A percentile compares a stretch with the other conserved stretches of the same genome.
Evolutionary conservation across 2,329 filamentous ascomycete species (phyloP).

Genomic region (Fusarium subglutinans): DNA sequence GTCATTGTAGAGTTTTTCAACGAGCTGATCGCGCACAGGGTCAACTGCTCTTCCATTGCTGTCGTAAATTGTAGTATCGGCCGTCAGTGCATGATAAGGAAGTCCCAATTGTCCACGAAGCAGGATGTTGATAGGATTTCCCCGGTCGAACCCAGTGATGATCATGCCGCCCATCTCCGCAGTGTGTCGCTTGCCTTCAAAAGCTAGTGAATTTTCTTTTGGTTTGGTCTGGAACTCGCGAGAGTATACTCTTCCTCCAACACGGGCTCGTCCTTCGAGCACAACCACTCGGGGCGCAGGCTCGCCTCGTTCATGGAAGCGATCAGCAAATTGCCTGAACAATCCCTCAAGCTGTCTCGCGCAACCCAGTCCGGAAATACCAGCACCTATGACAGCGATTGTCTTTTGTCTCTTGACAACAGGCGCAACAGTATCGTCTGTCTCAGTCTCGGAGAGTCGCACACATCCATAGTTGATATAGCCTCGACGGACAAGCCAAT

Average conservation of each 20-base stretch:
- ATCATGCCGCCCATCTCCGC: conserved; percentile 99
- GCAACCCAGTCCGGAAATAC: conserved; percentile 92
- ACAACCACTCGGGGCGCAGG: conserved; percentile 78
- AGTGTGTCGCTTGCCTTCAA: conserved; percentile 73
- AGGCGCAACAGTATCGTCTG: conserved; percentile 52
- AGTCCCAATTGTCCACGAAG: conserved; percentile 90
- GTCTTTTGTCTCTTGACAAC: conserved; percentile 67
- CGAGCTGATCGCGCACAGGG: conserved; percentile 78
- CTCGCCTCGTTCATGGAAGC: conserved; percentile 72
- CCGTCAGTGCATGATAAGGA: conserved; percentile 81
- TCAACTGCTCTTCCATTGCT: conserved; percentile 81
- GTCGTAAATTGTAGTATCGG: conserved; percentile 91
- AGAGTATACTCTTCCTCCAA: conserved; percentile 95
- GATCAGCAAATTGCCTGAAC: conserved; percentile 79
- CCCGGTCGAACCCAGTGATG: conserved; percentile 94
- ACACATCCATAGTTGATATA: conserved; percentile 98
- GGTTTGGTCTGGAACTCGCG: conserved; percentile 70
- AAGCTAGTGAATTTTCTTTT: conserved; percentile 58
- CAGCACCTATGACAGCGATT: conserved; percentile 88
- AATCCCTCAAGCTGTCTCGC: conserved; percentile 91
- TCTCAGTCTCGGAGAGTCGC: conserved; percentile 62
- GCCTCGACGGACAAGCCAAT: conserved; percentile 89
- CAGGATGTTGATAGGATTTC: conserved; percentile 91
- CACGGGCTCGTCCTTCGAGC: conserved; percentile 84
- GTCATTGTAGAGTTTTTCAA: conserved; percentile 94